Base-by-base conservation (phyloP, 2,329 filamentous ascomycete species). In the Drechslerella dactyloides region DNA sequence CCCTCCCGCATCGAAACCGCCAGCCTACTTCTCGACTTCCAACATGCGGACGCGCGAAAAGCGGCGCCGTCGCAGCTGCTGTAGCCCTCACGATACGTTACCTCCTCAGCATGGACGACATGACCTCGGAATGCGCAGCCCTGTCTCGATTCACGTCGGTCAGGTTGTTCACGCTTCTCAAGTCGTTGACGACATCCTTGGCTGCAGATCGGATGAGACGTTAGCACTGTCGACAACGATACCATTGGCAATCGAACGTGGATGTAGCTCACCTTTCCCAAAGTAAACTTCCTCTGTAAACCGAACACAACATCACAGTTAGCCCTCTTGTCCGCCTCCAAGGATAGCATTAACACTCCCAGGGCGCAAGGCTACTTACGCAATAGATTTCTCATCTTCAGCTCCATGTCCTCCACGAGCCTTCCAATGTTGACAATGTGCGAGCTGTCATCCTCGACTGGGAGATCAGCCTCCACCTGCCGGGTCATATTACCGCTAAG, bases 321-420 rank as follows among this genome's bases (percentile, higher is more conserved):
- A 74, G 74, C 55, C 55, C 3, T 58, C 37, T 15, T 24, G 15
- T 15, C 35, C 50, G 30, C 68, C 37, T 23, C 7, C 21, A 54
- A 57, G 6, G 59, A 77, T 73, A 75, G 77, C 74, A 74, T 51
- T 30, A 48, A 61, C n/a, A 10, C 15, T 13, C n/a, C 13, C 13
- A 30, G 19, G 44, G 40, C n/a, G 37, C 2, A 21, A n/a, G 19
- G 51, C 7, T 19, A 79, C 82, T 74, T 80, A 84, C 83, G 93
- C 79, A 99, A 83, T 80, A 97, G 81, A 81, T 99, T 99, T 75
- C 94, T 87, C 94, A 99, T 97, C 85, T 97, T 96, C 79, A 97
- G 87, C 83, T 99, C 94, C 94, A 99, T 97, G 80, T 99, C 94
- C 84, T 99, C 94, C 58, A 99, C 93, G 78, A 99, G 84, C 50